Conservation (phyloP, 495 filamentous ascomycete genomes). For the Ascodesmis nigricans region DNA sequence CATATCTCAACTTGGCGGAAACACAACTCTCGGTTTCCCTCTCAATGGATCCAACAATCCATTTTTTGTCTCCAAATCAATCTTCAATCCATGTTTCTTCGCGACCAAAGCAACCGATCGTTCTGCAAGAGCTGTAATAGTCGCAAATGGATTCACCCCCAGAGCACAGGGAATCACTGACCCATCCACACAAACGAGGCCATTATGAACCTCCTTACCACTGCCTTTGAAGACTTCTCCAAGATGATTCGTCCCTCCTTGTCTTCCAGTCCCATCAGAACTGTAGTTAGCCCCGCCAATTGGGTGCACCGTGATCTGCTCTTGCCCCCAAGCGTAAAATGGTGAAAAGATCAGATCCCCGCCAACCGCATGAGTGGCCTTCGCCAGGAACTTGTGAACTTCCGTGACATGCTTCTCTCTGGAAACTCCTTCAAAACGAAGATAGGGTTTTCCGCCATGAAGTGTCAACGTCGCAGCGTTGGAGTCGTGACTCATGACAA, state of each 20-base stretch:
- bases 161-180: slow-evolving; percentile 42
- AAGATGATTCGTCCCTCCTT: slow-evolving; percentile 40
- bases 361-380: slow-evolving; percentile 33
- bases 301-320: slow-evolving; percentile 44
- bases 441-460: slow-evolving; percentile 35
- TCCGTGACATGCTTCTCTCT: slow-evolving; percentile 32
- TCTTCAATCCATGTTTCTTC: slow-evolving; percentile 23
- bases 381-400: slow-evolving; percentile 30
- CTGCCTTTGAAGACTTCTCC: slow-evolving; percentile 37
- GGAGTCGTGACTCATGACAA: slow-evolving; percentile 51
- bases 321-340: slow-evolving; percentile 30
- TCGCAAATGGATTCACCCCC: slow-evolving; percentile 48
- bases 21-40: slow-evolving; percentile 10
- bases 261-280: slow-evolving; percentile 31
- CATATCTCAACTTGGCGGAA: slow-evolving; percentile 7
- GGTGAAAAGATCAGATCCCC: slow-evolving; percentile 36
- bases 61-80: slow-evolving; percentile 32
- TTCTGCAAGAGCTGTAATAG: slow-evolving; percentile 45
- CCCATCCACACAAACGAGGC: slow-evolving; percentile 40
- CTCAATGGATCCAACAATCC: slow-evolving; percentile 16
- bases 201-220: slow-evolving; percentile 29
- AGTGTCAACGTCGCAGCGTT: slow-evolving; percentile 39
- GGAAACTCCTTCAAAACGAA: slow-evolving; percentile 36
- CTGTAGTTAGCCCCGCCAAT: slow-evolving; percentile 47
- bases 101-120: slow-evolving; percentile 33